Base-by-base conservation (phyloP, 768 basidiomycete genomes). In the Trametes punicea region DNA sequence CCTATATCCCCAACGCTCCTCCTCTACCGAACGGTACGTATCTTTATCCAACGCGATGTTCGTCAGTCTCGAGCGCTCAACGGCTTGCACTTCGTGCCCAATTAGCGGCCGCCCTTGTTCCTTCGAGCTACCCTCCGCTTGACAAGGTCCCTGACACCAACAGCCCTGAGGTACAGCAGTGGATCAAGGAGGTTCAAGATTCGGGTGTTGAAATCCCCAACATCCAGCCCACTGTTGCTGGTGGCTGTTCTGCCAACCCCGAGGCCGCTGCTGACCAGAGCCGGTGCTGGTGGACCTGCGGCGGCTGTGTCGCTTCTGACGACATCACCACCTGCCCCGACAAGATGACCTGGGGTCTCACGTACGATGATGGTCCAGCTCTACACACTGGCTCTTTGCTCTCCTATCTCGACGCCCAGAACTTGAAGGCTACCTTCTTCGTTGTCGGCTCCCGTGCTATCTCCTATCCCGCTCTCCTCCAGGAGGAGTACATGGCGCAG, bases 391-490 rank as follows among this genome's bases (percentile, higher is more conserved):
- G 88, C 11, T 74, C 85, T 40, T 78, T 96, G 8, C 74, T 95
- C 57, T 67, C 77, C 50, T 93, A 88, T 71, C 76, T 93, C 30
- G 78, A 85, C 56, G 67, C 79, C 39, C 65, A 77, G 46, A 73
- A 84, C 47, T 75, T 95, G 68, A 85, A 82, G 67, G 80, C 90
- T 2, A 96, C 93, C 1, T 93, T 95, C 78, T 96, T 93, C 70
- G 80, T 84, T 57, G 88, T 93, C 57, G 90, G 93, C 44, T 93
- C 91, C 18, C 84, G 92, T 48, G 83, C 74, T 42, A 79, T 92
- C 59, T 84, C 83, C 0, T 81, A 83, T 69, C 90, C 90, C 1
- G 69, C 73, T 21, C 82, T 82, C 62, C 72, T 91, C 7, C 90
- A 89, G 66, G 71, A 78, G 16, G 82, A 93, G 74, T 92, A 90